phyloP scores from a whole-genome alignment of 495 filamentous ascomycete genomes.

The Aspergillus incahuasiensis region DNA sequence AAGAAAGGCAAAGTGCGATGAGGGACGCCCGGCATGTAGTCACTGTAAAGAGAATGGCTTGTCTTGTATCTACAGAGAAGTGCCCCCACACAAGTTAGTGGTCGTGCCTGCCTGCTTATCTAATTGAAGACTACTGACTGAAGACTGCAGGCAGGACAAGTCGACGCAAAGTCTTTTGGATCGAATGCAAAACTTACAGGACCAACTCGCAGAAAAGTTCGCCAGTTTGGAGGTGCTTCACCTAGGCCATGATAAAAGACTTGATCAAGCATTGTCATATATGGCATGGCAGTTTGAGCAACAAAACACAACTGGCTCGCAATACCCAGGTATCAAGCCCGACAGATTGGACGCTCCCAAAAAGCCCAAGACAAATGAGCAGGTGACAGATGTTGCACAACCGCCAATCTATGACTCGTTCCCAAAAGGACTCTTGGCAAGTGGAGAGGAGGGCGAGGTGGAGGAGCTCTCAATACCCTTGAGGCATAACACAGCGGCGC shows the following conservation, averaged over 20 bases:
- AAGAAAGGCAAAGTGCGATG: slow-evolving; percentile 61
- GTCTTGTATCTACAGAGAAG: slow-evolving; percentile 55
- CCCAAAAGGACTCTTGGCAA: slow-evolving; percentile 10
- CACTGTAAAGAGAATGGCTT: slow-evolving; percentile 55
- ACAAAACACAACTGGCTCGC: slow-evolving; percentile 1
- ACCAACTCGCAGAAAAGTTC: slow-evolving; percentile 18
- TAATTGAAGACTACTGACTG: slow-evolving; percentile 12
- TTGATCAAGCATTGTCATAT: too few species aligned
- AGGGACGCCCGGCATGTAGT: slow-evolving; percentile 54
- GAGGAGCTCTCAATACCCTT: slow-evolving; percentile 60
- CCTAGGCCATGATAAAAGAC: slow-evolving; percentile 8
- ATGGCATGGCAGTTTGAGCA: too few species aligned
- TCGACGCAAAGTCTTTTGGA: slow-evolving; percentile 35
- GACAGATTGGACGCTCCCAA: slow-evolving; percentile 11
- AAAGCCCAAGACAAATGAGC: slow-evolving; percentile 15
- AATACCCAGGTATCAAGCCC: slow-evolving; percentile 13
- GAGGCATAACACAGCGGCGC: slow-evolving; percentile 78
- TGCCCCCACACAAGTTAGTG: slow-evolving; percentile 55
- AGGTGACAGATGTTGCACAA: slow-evolving; percentile 2
- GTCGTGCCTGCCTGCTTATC: background rate
- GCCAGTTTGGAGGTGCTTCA: slow-evolving; percentile 14
- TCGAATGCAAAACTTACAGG: slow-evolving; percentile 27
- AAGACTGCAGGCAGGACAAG: slow-evolving; percentile 35
- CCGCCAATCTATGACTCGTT: background rate
- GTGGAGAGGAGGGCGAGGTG: slow-evolving; percentile 37